A percentile compares a stretch with the other conserved stretches of the same genome.
Evolutionary conservation across 1,284 basidiomycete genomes (phyloP).

Genomic region (Chalciporus sp.): DNA sequence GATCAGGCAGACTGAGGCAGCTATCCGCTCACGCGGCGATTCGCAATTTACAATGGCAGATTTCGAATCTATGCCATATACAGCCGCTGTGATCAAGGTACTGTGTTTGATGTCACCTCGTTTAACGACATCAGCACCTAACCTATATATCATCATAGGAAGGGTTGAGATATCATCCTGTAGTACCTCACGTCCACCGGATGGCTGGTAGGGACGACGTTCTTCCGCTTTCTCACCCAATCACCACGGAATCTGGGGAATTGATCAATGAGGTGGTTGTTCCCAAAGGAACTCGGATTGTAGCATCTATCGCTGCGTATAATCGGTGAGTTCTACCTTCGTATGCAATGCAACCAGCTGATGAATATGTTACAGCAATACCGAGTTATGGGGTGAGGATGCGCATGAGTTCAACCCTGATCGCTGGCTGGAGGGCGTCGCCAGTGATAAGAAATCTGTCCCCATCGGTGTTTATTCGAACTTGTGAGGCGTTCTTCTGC

Average conservation of each 20-base stretch:
- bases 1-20: constrained; percentile 36
- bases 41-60: constrained; percentile 45
- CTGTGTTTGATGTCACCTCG: not conserved
- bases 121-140: not conserved
- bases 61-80: constrained; percentile 44
- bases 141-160: constrained; percentile 30
- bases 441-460: constrained; percentile 35
- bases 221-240: constrained; percentile 45
- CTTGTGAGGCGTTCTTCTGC: constrained; percentile 37
- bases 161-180: constrained; percentile 42
- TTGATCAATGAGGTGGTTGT: constrained; percentile 38
- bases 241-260: constrained; percentile 39
- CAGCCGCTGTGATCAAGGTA: constrained; percentile 55
- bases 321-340: constrained; percentile 32
- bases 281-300: constrained; percentile 36
- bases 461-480: constrained; percentile 51
- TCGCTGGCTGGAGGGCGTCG: constrained; percentile 45
- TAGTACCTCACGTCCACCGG: constrained; percentile 36
- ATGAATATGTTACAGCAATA: constrained; percentile 34
- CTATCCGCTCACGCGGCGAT: constrained; percentile 42
- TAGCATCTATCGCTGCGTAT: constrained; percentile 40
- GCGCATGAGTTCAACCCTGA: constrained; percentile 53
- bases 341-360: not conserved
- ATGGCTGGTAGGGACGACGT: constrained; percentile 44
- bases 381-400: constrained; percentile 52